These are phyloP conservation scores for Amylocarpus encephaloides DNA, from an alignment of 2,329 filamentous ascomycete species.

Conservation along the genomic window DNA sequence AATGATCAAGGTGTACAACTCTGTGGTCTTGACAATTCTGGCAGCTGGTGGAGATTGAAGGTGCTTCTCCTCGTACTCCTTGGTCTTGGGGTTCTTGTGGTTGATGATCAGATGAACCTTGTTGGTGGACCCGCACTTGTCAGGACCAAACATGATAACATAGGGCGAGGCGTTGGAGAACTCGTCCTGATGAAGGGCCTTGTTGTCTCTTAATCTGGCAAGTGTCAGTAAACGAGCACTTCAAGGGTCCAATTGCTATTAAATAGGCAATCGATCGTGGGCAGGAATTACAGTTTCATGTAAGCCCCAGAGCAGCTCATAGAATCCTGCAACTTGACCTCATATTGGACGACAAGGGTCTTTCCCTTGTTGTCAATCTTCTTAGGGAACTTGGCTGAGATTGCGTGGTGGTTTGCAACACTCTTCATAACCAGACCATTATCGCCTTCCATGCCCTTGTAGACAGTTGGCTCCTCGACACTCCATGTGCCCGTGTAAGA, in stretches of 20 bases:
- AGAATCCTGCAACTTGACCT: conserved; percentile 97
- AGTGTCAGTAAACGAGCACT: not conserved
- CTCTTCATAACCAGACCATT: conserved; percentile 98
- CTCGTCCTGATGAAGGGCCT: conserved; percentile 92
- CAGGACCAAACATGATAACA: conserved; percentile 99
- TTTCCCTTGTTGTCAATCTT: conserved; percentile 97
- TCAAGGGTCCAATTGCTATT: not conserved
- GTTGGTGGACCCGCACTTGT: conserved; percentile 99
- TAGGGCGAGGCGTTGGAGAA: conserved; percentile 97
- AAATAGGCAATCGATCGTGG: not conserved
- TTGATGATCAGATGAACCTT: conserved; percentile 99
- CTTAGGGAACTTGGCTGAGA: conserved; percentile 97
- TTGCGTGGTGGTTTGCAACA: conserved; percentile 94
- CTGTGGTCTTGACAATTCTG: conserved; percentile 83
- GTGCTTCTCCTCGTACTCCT: conserved; percentile 99
- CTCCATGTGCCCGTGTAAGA: conserved; percentile 95
- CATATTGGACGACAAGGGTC: conserved; percentile 95
- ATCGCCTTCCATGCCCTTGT: conserved; percentile 90
- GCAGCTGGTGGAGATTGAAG: conserved; percentile 76
- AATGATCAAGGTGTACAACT: conserved; percentile 95
- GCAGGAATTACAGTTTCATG: conserved; percentile 68
- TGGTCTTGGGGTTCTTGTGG: conserved; percentile 99
- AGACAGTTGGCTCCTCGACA: conserved; percentile 85
- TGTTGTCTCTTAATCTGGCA: conserved; percentile 64
- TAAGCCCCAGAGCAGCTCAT: conserved; percentile 98